Percentiles rank a stretch among this genome's conserved stretches.
phyloP scores from a whole-genome alignment of 1,284 basidiomycete genomes.

The Cutaneotrichosporon sp. region DNA sequence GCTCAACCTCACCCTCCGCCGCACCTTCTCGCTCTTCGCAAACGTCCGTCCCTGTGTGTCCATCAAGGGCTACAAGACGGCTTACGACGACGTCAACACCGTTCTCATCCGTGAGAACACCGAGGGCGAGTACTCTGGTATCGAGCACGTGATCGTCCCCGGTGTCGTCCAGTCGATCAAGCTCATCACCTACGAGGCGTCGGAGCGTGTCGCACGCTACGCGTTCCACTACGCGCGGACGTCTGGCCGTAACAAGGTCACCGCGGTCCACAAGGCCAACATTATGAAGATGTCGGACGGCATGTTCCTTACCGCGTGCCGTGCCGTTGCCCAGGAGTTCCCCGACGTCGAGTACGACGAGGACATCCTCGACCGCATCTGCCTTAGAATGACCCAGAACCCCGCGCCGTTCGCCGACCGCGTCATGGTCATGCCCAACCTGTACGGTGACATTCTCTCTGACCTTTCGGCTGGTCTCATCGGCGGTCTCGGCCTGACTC shows the following conservation, averaged over 20 bases:
- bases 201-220: conserved; percentile 96
- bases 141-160: conserved; percentile 95
- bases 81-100: conserved; percentile 97
- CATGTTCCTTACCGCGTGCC: conserved; percentile 98
- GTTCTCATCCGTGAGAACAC: conserved; percentile 99
- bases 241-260: conserved; percentile 85
- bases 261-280: conserved; percentile 99
- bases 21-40: conserved; percentile 97
- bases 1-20: conserved; percentile 91
- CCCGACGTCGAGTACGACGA: conserved; percentile 93
- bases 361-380: conserved; percentile 94
- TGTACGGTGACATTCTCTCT: conserved; percentile 86
- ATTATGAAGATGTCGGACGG: conserved; percentile 99
- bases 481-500: conserved; percentile 95
- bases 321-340: conserved; percentile 94
- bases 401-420: conserved; percentile 91
- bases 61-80: conserved; percentile 95
- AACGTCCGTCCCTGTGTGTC: conserved; percentile 97
- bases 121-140: conserved; percentile 99
- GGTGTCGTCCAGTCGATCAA: conserved; percentile 99
- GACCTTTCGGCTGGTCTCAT: conserved; percentile 99
- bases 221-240: conserved; percentile 96
- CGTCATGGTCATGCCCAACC: conserved; percentile 99
- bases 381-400: conserved; percentile 71
- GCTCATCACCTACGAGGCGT: conserved; percentile 98